Conservation (phyloP, 805 yeast species). For the Limtongia smithiae region DNA sequence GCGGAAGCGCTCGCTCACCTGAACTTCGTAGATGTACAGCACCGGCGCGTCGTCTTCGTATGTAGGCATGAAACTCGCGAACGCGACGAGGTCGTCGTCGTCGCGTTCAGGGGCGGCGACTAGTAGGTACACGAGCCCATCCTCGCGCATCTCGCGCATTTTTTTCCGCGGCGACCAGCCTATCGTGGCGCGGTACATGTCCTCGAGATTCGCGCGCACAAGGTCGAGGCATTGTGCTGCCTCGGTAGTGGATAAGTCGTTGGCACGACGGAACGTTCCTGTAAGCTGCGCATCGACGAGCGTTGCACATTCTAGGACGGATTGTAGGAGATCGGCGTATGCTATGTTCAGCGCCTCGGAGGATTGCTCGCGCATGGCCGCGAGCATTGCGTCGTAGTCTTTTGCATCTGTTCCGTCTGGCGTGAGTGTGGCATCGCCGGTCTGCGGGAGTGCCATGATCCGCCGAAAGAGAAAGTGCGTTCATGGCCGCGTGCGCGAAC, state of each 20-base stretch:
- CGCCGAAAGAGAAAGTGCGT: no score
- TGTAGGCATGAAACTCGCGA: conserved; percentile 28
- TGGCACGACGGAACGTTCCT: conserved; percentile 1
- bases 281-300: neutral
- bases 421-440: no score
- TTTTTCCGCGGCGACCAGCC: conserved; percentile 27
- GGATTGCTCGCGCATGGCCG: no score
- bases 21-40: conserved; percentile 30
- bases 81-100: conserved; percentile 13
- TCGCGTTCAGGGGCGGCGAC: neutral
- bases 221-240: conserved; percentile 22
- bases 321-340: no score
- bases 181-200: conserved; percentile 19
- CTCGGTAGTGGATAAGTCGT: conserved; percentile 12
- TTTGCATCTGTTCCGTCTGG: no score
- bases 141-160: conserved; percentile 26
- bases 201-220: conserved; percentile 22
- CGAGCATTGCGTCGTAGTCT: no score
- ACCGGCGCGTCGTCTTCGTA: conserved; percentile 26
- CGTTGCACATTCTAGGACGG: no score
- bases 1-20: conserved; percentile 9
- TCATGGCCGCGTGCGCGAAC: no score
- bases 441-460: no score
- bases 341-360: no score
- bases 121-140: conserved; percentile 26